phyloP scores from a whole-genome alignment of 2,329 filamentous ascomycete genomes.

The Rhynchosporium secalis region DNA sequence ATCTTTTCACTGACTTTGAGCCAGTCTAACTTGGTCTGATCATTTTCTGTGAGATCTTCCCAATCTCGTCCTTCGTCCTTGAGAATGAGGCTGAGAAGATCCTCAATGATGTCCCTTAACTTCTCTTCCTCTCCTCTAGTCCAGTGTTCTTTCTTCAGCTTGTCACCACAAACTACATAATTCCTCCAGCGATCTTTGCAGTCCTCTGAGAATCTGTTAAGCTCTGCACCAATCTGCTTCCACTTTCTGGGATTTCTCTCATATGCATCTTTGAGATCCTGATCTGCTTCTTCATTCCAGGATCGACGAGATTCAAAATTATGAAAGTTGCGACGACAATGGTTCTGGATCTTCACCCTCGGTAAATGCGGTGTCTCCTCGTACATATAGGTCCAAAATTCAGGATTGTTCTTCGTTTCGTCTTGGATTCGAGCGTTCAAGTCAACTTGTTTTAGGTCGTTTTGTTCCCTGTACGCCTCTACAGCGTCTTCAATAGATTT shows the following conservation, averaged over 20 bases:
- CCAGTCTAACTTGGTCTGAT: conserved; percentile 63
- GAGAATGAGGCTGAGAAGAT: conserved; percentile 52
- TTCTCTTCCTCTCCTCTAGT: conserved; percentile 55
- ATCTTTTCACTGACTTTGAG: conserved; percentile 62
- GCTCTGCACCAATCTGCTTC: conserved; percentile 58
- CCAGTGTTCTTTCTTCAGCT: conserved; percentile 57
- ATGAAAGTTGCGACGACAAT: conserved; percentile 64
- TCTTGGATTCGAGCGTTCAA: conserved; percentile 50
- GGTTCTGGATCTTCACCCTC: conserved; percentile 55
- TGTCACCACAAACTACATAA: conserved; percentile 59
- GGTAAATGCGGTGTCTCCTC: conserved; percentile 51
- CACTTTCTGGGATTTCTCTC: conserved; percentile 54
- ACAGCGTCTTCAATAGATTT: conserved; percentile 33
- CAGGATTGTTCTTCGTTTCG: conserved; percentile 35
- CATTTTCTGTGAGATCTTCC: conserved; percentile 44
- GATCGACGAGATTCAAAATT: conserved; percentile 60
- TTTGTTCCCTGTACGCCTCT: conserved; percentile 47
- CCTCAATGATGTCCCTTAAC: conserved; percentile 48
- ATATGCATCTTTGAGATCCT: conserved; percentile 50
- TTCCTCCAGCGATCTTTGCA: conserved; percentile 71
- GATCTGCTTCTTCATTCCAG: conserved; percentile 61
- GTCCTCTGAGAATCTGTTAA: conserved; percentile 66
- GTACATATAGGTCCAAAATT: conserved; percentile 53
- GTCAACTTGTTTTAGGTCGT: conserved; percentile 46
- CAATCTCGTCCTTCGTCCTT: conserved; percentile 35